Percentiles rank a stretch among this genome's conserved stretches.
phyloP scores from a whole-genome alignment of 768 basidiomycete species.

The Boletus tylopilopsis region DNA sequence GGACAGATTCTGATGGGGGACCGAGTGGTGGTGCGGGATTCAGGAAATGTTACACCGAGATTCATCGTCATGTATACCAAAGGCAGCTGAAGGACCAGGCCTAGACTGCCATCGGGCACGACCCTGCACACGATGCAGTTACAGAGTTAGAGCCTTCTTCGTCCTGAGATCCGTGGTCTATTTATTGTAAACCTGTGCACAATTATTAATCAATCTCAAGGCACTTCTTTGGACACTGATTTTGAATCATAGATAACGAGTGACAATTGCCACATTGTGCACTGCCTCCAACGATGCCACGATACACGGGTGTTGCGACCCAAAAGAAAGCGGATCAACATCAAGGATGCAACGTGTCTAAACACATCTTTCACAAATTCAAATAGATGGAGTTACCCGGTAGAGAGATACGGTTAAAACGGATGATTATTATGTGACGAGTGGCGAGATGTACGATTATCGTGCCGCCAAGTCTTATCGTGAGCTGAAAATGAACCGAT shows the following conservation, averaged over 20 bases:
- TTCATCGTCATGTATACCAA: slow-evolving; percentile 58
- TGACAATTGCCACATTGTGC: slow-evolving; percentile 23
- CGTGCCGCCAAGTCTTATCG: slow-evolving; percentile 17
- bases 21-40: slow-evolving; percentile 48
- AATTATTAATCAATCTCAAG: slow-evolving; percentile 21
- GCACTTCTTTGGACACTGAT: slow-evolving; percentile 14
- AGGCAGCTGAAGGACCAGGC: slow-evolving; percentile 23
- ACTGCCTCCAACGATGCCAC: slow-evolving; percentile 20
- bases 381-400: slow-evolving; percentile 26
- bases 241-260: slow-evolving; percentile 15
- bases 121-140: slow-evolving; percentile 16
- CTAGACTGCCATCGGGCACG: slow-evolving; percentile 13
- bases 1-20: slow-evolving; percentile 45
- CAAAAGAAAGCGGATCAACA: slow-evolving; percentile 16
- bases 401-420: slow-evolving; percentile 12
- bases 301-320: slow-evolving; percentile 12
- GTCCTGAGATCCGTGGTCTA: slow-evolving; percentile 18
- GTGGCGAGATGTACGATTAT: neutral
- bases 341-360: slow-evolving; percentile 28
- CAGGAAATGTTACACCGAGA: slow-evolving; percentile 56
- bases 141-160: slow-evolving; percentile 21
- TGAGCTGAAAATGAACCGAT: slow-evolving; percentile 6
- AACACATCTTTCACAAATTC: slow-evolving; percentile 17
- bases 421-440: slow-evolving; percentile 7
- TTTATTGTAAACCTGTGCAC: slow-evolving; percentile 21